Base-by-base conservation (phyloP, 495 filamentous ascomycete species). In the Talaromyces nanjingensis region DNA sequence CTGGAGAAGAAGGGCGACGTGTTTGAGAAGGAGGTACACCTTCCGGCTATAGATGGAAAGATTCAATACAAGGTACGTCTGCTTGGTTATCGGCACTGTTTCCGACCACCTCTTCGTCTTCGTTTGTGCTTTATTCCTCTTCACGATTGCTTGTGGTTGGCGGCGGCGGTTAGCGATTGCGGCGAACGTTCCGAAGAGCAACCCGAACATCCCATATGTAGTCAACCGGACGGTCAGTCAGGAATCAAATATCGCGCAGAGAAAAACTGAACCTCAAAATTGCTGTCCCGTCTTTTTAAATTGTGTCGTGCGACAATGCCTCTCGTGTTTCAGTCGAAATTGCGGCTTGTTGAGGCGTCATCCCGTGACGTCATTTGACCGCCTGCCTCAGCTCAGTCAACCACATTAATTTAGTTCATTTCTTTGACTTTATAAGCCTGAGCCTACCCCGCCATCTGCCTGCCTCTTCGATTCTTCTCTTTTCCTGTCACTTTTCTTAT, bases 31-130 rank as follows among this genome's bases (percentile, higher is more conserved):
- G 83, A 83, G 54, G 91, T 98, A 20, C 77, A 83, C 37, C 79
- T 97, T 18, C 81, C 89, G 2, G 72, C 78, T 27, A 72, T 78
- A 1, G 73, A 74, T 12, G 79, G 88, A 60, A 94, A 93, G 76
- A 85, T 93, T 1, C 72, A 75, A 16, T 96, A 92, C 80, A 96
- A 96, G 89, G 90, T 91, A 77, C 67, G 84, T 82, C 31, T 59
- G 65, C 33, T 37, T 11, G 9, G 0, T 37, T 31, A 2, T 1
- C 3, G 22, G 22, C 33, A 3, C 9, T 37, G 9, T 37, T 37
- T 37, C 33, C 33, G 33, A 37, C 29, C 33, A 37, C 33, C 33
- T 37, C 33, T 16, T 14, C 14, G 37, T 42, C 37, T 14, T 16
- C 14, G 37, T 42, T 16, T 16, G 37, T 42, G 14, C 14, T 42